Evolutionary conservation across 148 eudicot genomes (phyloP).

Genomic region (Cornus suecica): DNA sequence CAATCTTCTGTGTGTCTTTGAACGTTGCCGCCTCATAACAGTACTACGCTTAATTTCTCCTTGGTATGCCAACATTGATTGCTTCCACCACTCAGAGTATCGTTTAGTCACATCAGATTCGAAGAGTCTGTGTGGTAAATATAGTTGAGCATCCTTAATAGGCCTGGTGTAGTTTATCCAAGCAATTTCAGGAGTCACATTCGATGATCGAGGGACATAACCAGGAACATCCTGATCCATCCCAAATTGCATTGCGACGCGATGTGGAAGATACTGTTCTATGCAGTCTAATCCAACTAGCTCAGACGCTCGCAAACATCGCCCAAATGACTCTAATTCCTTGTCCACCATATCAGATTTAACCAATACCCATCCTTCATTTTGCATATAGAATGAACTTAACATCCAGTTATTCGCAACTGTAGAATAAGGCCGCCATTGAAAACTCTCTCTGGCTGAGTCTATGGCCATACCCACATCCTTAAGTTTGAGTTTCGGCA

Average conservation of each 20-base stretch:
- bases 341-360: not conserved
- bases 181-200: not conserved
- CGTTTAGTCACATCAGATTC: not conserved
- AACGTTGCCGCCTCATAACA: not conserved
- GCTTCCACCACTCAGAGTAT: conserved; percentile 9
- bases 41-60: not conserved
- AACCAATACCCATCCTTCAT: not conserved
- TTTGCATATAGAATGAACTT: not conserved
- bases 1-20: not conserved
- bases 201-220: not conserved
- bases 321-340: not conserved
- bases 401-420: conserved; percentile 9
- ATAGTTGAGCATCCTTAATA: not conserved
- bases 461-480: not conserved
- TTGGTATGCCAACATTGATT: not conserved
- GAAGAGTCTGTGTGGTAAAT: not conserved
- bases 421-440: not conserved
- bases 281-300: conserved; percentile 18
- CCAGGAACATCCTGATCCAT: conserved; percentile 20
- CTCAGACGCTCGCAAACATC: conserved; percentile 5
- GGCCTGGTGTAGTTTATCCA: not conserved
- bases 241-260: conserved; percentile 25
- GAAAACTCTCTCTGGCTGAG: not conserved
- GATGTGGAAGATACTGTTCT: conserved; percentile 16
- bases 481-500: not conserved